Evolutionary conservation across 805 yeast genomes (phyloP), one percentile per base, ranked within the genome.

Genomic region (Yarrowia sp.): DNA sequence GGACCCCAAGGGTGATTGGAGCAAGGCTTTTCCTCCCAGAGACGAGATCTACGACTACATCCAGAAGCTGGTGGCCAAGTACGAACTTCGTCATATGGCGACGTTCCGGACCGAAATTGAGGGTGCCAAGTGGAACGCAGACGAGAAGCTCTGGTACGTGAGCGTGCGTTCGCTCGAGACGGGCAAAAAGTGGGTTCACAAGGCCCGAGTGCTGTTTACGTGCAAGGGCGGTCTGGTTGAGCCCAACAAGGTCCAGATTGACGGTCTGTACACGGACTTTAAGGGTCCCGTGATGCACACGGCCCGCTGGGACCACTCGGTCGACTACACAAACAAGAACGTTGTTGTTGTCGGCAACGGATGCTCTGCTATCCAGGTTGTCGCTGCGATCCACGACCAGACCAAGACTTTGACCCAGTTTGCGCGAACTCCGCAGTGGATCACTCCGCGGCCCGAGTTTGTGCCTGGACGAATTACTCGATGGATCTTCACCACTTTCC

Each of bases 1-100:
- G 16, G 66, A 64, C 8, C 67, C 64, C 39, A 65, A 65, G 62
- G 65, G 65, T 18, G 51, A 64, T 16, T 65, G 67, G 67, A 29
- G 59, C 18, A 27, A 46, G 24, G 32, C 59, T 9, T 56, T 47
- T 18, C 67, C 67, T 42, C 66, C 67, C 5, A 44, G 64, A 25
- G 33, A 38, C 35, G 67, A 65, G 19, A 47, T 65, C 36, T 29
- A 63, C 21, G 61, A 59, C 12, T 65, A 63, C 44, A 47, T 65
- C 19, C 42, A 38, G 16, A 49, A 46, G 14, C 64, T 65, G 21
- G 66, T 59, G 12, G 63, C 39, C 19, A 60, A 60, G 32, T 62
- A 63, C 51, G 63, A 53, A 6, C 10, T 65, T 25, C 33, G 53
- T 1, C 41, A 61, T 14, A 39, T 59, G 39, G 63, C 66, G 9